Base-by-base conservation (phyloP, 2,329 filamentous ascomycete genomes). In the Mycocentrospora acerina region DNA sequence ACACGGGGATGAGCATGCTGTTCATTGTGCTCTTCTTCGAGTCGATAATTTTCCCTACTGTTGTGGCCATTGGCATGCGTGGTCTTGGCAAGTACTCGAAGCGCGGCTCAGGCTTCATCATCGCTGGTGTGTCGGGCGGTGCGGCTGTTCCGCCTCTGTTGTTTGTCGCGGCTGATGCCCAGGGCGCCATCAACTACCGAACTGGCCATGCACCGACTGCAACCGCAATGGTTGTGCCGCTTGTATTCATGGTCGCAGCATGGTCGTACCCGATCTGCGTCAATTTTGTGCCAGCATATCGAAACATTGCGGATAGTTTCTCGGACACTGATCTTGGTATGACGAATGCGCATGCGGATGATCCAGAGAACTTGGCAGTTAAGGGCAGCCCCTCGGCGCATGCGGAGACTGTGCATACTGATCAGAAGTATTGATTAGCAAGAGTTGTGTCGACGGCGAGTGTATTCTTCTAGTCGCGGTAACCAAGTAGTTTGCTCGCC, bases 11-110 rank as follows among this genome's bases (percentile, higher is more conserved):
- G 40, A 72, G 80, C n/a, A 83, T 88, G 48, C 70, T 86, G 2
- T 73, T 83, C 26, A 55, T 90, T 18, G 85, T 86, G 48, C 83
- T 88, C 50, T 88, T 94, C 66, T 88, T 87, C 57, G 88, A 91
- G 64, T 86, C 84, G 0, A 88, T 89, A 35, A 80, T 88, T 53
- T 95, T 88, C 74, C 89, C 90, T 0, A 82, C 90, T 2, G 83
- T 93, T 43, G 89, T 90, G 51, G 82, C 86, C 3, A 77, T 93
- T 10, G 86, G 85, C 3, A 82, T 95, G 42, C 80, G 88, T 15
- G 86, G 85, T 2, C 74, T 90, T 1, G 87, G 88, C 5, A 78
- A 82, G 13, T 83, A 91, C 68, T 87, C 83, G 24, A 90, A 90
- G 72, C 78, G 85, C 44, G 87, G 86, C 1, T 83, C 81, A 2